phyloP scores from a whole-genome alignment of 495 filamentous ascomycete species.

The Ascodesmis nigricans region DNA sequence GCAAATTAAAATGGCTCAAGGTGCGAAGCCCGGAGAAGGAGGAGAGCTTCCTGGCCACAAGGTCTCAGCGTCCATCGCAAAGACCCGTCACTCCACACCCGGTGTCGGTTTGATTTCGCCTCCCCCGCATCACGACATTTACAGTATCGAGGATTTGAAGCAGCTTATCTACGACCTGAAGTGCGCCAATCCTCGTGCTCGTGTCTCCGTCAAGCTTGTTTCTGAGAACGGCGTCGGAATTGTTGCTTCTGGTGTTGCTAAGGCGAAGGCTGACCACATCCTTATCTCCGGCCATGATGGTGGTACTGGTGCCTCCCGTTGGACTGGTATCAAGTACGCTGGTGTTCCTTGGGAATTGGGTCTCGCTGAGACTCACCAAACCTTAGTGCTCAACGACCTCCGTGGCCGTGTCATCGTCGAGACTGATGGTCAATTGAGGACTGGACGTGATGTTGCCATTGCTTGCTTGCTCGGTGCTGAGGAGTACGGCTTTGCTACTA shows the following conservation, averaged over 20 bases:
- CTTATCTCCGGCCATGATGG: constrained; percentile 96
- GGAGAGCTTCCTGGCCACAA: constrained; percentile 97
- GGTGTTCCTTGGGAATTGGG: constrained; percentile 96
- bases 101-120: constrained; percentile 98
- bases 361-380: constrained; percentile 96
- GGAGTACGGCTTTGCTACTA: constrained; percentile 96
- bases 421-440: constrained; percentile 90
- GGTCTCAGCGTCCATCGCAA: constrained; percentile 88
- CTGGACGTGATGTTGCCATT: constrained; percentile 86
- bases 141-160: constrained; percentile 97
- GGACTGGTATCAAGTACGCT: constrained; percentile 99
- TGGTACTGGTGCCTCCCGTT: constrained; percentile 91
- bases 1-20: constrained; percentile 99
- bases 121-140: constrained; percentile 97
- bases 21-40: constrained; percentile 95
- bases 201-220: constrained; percentile 96
- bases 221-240: constrained; percentile 98
- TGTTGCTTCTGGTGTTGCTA: constrained; percentile 93
- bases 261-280: constrained; percentile 96
- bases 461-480: constrained; percentile 92
- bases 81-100: constrained; percentile 93
- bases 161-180: constrained; percentile 98
- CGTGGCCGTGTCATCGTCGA: constrained; percentile 93
- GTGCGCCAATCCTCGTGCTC: constrained; percentile 83
- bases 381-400: constrained; percentile 91